These are phyloP conservation scores for Ophiostoma sp. DNA, from an alignment of 2,329 filamentous ascomycete genomes.

Conservation along the genomic window DNA sequence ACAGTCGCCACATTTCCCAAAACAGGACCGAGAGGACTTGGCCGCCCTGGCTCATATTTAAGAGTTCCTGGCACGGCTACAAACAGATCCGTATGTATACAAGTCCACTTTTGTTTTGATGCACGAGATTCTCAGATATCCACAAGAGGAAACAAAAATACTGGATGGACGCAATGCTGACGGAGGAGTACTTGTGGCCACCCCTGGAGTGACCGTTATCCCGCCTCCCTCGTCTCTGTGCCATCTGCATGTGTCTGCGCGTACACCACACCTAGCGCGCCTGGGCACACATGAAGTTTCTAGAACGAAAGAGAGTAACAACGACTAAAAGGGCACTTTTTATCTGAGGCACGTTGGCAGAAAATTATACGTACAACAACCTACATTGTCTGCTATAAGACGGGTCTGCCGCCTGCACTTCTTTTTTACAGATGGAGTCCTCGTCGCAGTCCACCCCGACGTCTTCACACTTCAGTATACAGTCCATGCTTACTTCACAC, in stretches of 20 bases:
- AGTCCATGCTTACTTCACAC: constrained; percentile 52
- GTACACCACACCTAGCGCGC: neutral
- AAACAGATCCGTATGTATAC: neutral
- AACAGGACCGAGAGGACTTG: neutral
- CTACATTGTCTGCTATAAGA: neutral
- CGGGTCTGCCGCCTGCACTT: neutral
- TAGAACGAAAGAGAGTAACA: neutral
- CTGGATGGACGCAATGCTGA: neutral
- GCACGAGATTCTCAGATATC: neutral
- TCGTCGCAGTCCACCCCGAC: constrained; percentile 47
- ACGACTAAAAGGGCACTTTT: neutral
- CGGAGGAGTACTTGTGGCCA: neutral
- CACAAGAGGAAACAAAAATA: neutral
- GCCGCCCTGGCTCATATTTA: neutral
- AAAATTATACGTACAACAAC: neutral
- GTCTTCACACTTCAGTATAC: constrained; percentile 52
- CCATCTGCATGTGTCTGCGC: constrained; percentile 6
- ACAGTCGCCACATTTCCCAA: neutral
- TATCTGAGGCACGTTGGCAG: neutral
- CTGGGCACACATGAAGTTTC: neutral
- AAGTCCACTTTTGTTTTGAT: neutral
- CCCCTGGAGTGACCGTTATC: constrained; percentile 5
- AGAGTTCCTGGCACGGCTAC: neutral
- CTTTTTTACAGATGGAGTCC: constrained; percentile 35
- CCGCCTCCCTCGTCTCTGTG: constrained; percentile 1